Evolutionary conservation across 495 filamentous ascomycete species (phyloP), one percentile per base, ranked within the genome.

Genomic region (Penicillium steckii): DNA sequence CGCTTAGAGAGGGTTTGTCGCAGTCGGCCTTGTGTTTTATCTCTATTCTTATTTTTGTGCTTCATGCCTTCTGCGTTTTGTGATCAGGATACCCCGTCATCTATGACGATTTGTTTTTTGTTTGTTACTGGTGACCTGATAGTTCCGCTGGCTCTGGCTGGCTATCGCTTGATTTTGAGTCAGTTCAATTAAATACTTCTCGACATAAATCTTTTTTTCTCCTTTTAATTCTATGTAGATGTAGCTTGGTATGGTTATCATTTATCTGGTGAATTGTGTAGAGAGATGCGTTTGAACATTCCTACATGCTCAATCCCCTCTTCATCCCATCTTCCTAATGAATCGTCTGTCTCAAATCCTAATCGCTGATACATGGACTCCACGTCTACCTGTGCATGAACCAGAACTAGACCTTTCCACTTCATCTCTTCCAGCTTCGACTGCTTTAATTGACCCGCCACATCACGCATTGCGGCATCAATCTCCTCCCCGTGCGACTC

Each of bases 231-330:
- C n/a, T n/a, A n/a, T n/a, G n/a, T n/a, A n/a, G n/a, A n/a, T n/a
- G n/a, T n/a, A n/a, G n/a, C n/a, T 29, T 6, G 6, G 6, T 29
- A 12, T 29, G 27, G 27, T 29, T 15, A 35, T 6, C 4, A 23
- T 41, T 19, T 23, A 23, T 23, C 38, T 35, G n/a, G 32, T 35
- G 4, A n/a, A n/a, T n/a, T n/a, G n/a, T n/a, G n/a, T n/a, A 41
- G 38, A n/a, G 38, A 3, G 10, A 41, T 41, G 18, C 38, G 38
- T 19, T 41, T 41, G 62, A 73, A 93, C 90, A 95, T 93, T 12
- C 86, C 90, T 24, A 91, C 80, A 78, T 96, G 92, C 59, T 79
- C 75, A 56, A 95, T 90, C 18, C 88, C 90, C 55, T 95, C 90
- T 72, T 96, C 91, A 32, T 74, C 70, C 89, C 91, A 97, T 55